Conservation (phyloP, 202 grass and related monocot species). For the Setaria italica region DNA sequence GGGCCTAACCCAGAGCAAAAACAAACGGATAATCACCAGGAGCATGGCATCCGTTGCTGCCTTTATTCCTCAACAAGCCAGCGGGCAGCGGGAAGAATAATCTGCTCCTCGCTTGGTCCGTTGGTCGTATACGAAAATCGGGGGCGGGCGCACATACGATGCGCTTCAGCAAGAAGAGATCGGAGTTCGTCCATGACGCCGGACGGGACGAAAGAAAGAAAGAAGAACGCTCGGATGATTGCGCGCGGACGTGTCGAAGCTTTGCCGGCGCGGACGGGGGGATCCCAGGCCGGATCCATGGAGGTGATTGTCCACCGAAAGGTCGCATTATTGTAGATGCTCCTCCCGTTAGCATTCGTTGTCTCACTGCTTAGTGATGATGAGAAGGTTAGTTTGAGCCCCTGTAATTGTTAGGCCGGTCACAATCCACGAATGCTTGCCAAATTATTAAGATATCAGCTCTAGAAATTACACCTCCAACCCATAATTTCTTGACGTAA, state of each 20-base stretch:
- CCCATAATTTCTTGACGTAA: no score
- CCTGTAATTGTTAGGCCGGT: not conserved
- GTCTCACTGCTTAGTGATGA: not conserved
- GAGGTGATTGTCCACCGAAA: slow-evolving; percentile 42
- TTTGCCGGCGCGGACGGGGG: not conserved
- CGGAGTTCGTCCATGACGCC: not conserved
- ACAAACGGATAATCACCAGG: slow-evolving; percentile 11
- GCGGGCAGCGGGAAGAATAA: not conserved
- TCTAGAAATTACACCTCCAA: no score
- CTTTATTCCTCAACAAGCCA: slow-evolving; percentile 35
- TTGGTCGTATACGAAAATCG: not conserved
- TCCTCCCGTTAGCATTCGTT: not conserved
- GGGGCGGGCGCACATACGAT: not conserved
- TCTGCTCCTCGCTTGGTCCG: not conserved
- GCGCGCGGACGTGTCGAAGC: not conserved
- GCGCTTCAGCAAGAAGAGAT: slow-evolving; percentile 14
- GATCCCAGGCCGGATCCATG: not conserved
- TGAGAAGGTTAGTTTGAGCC: not conserved
- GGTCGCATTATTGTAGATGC: slow-evolving; percentile 21
- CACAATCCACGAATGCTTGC: no score
- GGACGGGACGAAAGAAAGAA: not conserved
- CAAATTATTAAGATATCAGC: no score
- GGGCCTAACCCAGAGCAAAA: not conserved
- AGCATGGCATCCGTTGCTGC: not conserved
- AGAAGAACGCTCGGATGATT: not conserved